Evolutionary conservation across 1,284 basidiomycete genomes (phyloP), one percentile per base, ranked within the genome.

Genomic region (Leccinum fallax): DNA sequence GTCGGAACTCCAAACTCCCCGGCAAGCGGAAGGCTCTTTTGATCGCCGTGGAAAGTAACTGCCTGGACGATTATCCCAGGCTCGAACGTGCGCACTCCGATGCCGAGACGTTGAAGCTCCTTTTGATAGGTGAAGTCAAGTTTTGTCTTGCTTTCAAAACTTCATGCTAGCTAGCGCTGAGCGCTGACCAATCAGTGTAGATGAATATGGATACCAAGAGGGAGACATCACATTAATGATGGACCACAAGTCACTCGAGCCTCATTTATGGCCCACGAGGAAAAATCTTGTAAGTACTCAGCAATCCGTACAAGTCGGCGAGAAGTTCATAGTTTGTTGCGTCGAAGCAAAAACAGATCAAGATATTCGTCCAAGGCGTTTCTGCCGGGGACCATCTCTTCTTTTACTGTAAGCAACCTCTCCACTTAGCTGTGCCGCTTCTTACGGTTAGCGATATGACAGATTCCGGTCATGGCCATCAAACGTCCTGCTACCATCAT

Each of bases 401-500:
- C 43, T 79, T 81, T 53, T 77, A 77, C 52, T 81, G 80, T 75
- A 51, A 57, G 75, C 36, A 30, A 9, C 13, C 1, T 13, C 10
- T 3, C 16, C 21, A 10, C 15, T 3, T 43, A 7, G 7, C 8
- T 2, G 30, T 40, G 3, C 24, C n/a, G 15, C 28, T 6, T 1
- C 32, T 67, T 28, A 68, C 16, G 16, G 55, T 16, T 1, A 26
- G 10, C 7, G 1, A n/a, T 32, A 49, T 13, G 40, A 54, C 53
- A 78, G 77, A 74, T 43, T 73, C 77, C 1, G 78, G 78, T 5
- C 78, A 80, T 52, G 73, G 76, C 1, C 60, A 64, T 43, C 78
- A 77, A 13, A 64, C 69, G 5, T 51, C 65, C 8, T 78, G 76
- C 43, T 38, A 58, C 10, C 68, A 73, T 49, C 64, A 69, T 46